Percentiles rank a stretch among this genome's conserved stretches.
phyloP scores from a whole-genome alignment of 768 basidiomycete species.

The Hebeloma cylindrosporum region DNA sequence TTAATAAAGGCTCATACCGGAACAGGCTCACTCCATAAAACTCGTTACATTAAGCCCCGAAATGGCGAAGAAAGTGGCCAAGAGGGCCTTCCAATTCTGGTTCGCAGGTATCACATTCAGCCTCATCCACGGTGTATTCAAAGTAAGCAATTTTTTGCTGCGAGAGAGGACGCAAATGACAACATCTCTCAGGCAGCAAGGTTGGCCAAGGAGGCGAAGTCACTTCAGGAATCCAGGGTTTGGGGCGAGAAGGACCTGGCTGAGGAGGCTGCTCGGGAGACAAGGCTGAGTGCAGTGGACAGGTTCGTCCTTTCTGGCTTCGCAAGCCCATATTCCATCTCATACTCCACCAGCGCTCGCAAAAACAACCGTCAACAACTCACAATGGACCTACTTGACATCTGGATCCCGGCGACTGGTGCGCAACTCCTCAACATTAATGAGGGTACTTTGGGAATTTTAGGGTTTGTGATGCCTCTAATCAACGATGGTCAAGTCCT shows the following conservation, averaged over 20 bases:
- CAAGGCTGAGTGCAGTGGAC: constrained; percentile 56
- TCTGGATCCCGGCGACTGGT: constrained; percentile 87
- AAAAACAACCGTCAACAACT: constrained; percentile 75
- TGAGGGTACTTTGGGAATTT: constrained; percentile 82
- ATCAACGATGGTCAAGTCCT: not conserved
- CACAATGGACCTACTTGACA: constrained; percentile 79
- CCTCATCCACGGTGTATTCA: constrained; percentile 65
- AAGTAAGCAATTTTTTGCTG: constrained; percentile 40
- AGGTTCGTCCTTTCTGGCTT: constrained; percentile 35
- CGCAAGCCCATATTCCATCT: not conserved
- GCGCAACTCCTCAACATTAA: constrained; percentile 74
- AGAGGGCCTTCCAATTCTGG: constrained; percentile 83
- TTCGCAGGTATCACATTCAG: constrained; percentile 83
- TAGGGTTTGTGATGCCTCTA: constrained; percentile 58
- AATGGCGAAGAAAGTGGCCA: constrained; percentile 58
- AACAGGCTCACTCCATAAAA: constrained; percentile 65
- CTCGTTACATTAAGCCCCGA: constrained; percentile 61
- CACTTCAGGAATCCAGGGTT: constrained; percentile 42
- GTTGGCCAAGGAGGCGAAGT: constrained; percentile 59
- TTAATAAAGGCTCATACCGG: not conserved
- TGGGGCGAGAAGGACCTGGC: constrained; percentile 70
- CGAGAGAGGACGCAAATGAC: not conserved
- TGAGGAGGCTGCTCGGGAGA: constrained; percentile 63
- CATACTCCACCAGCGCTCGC: constrained; percentile 49
- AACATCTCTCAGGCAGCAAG: constrained; percentile 50